Base-by-base conservation (phyloP, 305 asterid species). In the Withania somnifera region DNA sequence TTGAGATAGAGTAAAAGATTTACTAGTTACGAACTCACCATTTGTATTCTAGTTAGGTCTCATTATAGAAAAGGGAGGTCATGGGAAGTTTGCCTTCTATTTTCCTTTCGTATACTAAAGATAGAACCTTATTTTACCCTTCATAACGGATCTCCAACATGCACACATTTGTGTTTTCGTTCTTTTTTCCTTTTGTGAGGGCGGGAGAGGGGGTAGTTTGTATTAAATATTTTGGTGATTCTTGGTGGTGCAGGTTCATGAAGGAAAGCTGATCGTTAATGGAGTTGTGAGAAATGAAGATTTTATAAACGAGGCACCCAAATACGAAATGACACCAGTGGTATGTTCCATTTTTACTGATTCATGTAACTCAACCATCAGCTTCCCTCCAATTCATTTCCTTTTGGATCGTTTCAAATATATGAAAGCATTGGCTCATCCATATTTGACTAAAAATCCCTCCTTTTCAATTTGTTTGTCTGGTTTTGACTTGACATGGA, bases 201-300 rank as follows among this genome's bases (percentile, higher is more conserved):
- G 34, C 0, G 6, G 3, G 56, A 14, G 20, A 1, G 0, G 26
- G 51, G 7, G 19, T 0, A 7, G 32, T 47, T 26, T 26, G 15
- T 47, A 26, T 47, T 47, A 26, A 26, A 15, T 50, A 73, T 26
- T 26, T 50, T 73, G 61, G 60, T 73, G 15, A 32, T 54, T 80
- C 54, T 80, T 80, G 38, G 15, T 64, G 34, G 73, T 88, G 88
- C 93, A 95, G 99, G 98, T 94, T 88, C 98, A 92, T 82, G 89
- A 92, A 64, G 99, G 99, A 86, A 96, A 94, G 87, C 84, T 96
- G 86, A 89, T 93, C 7, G 97, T 96, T 77, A 96, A 96, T 84
- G 99, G 99, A 71, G 93, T 93, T 24, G 89, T 42, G 78, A 84
- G 97, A 84, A 90, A 85, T 82, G 99, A 96, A 88, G 93, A 91